Evolutionary conservation across 164 flowering plant genomes (phyloP).

Genomic region (Annona cherimola): DNA sequence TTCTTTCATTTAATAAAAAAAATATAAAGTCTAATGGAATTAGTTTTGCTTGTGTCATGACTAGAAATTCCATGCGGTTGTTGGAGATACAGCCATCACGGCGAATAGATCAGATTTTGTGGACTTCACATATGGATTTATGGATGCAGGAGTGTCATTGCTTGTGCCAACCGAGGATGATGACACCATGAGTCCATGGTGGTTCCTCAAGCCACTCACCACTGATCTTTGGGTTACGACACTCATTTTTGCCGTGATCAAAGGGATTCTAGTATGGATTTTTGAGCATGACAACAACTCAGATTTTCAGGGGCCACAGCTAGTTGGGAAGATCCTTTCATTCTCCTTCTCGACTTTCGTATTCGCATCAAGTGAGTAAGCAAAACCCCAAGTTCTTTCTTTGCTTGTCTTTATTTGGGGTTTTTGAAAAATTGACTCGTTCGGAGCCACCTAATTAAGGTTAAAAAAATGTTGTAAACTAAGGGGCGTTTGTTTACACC

Average conservation of each 20-base stretch:
- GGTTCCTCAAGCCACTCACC: constrained; percentile 6
- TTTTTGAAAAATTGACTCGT: too few species aligned
- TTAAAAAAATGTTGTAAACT: too few species aligned
- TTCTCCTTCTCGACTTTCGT: constrained; percentile 2
- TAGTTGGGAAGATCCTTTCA: not conserved
- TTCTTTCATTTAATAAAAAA: not conserved
- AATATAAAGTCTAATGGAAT: too few species aligned
- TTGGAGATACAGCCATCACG: constrained; percentile 13
- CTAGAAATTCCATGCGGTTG: constrained; percentile 8
- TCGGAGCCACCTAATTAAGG: too few species aligned
- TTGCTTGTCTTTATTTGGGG: too few species aligned
- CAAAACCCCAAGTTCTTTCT: too few species aligned
- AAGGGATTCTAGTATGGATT: constrained; percentile 8
- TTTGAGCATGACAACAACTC: constrained; percentile 2
- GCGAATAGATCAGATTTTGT: constrained; percentile 1
- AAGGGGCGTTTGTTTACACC: too few species aligned
- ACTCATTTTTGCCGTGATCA: not conserved
- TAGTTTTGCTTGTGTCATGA: not conserved
- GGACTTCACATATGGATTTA: constrained; percentile 9
- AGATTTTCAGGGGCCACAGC: constrained; percentile 7
- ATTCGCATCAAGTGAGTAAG: constrained; percentile 11
- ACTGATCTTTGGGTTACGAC: constrained; percentile 1
- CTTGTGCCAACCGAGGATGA: not conserved
- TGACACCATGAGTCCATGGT: not conserved
- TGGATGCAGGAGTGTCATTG: constrained; percentile 6